These are phyloP conservation scores for Phytophthora macrochlamydospora DNA, from an alignment of 352 stramenopile species.

Conservation along the genomic window DNA sequence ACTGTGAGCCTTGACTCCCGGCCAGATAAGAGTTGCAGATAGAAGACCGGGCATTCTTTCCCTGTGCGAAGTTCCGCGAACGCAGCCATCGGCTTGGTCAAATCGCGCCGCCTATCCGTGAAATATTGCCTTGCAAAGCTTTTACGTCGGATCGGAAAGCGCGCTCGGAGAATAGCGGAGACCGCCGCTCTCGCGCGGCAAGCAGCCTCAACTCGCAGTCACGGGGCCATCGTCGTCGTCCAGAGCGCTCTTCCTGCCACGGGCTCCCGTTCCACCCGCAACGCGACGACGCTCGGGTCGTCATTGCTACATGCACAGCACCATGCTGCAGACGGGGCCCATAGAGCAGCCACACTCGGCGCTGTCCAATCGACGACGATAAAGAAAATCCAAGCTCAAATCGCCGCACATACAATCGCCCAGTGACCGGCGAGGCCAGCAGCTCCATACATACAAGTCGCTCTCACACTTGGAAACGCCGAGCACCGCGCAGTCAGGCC, in stretches of 20 bases:
- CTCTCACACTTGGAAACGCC: background rate
- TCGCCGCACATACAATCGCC: background rate
- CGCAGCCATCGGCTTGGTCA: background rate
- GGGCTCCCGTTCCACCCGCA: background rate
- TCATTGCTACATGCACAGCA: background rate
- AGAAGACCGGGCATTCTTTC: too few relatives aligned
- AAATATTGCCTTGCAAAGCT: conserved; percentile 1
- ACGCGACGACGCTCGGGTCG: background rate
- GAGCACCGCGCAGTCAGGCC: too few relatives aligned
- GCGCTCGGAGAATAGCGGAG: too few relatives aligned
- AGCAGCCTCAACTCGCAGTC: background rate
- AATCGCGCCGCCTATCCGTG: background rate
- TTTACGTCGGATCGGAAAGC: background rate
- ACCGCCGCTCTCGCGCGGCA: background rate
- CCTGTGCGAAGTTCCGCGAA: too few relatives aligned
- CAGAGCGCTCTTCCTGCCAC: background rate
- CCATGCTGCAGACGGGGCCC: background rate
- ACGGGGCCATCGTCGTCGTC: background rate
- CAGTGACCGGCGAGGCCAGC: background rate
- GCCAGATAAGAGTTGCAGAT: too few relatives aligned
- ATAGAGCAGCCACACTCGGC: background rate
- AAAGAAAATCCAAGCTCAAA: background rate
- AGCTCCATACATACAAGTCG: conserved; percentile 2
- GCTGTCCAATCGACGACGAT: conserved; percentile 4
- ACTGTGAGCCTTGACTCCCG: background rate